These are phyloP conservation scores for Arthrobotrys sinensis DNA, from an alignment of 2,329 filamentous ascomycete species.

Conservation along the genomic window DNA sequence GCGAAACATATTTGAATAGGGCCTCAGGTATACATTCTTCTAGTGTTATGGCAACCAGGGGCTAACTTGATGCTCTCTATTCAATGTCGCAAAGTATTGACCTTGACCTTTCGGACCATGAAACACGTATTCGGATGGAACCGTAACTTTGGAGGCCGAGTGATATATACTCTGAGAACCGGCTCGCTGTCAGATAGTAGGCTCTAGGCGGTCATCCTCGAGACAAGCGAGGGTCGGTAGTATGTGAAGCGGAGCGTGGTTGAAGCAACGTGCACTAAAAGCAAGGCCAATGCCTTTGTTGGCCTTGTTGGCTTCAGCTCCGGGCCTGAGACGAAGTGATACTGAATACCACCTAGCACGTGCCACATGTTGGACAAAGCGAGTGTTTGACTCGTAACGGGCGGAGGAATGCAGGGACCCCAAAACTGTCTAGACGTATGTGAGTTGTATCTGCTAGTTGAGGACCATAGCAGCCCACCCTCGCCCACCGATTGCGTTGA, in stretches of 20 bases:
- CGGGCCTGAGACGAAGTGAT: constrained; percentile 5
- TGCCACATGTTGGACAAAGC: constrained; percentile 55
- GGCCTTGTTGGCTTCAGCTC: constrained; percentile 7
- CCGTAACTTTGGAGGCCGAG: not conserved
- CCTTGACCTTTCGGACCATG: constrained; percentile 21
- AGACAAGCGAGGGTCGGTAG: not conserved
- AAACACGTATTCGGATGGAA: constrained; percentile 16
- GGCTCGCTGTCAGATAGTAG: too few species aligned
- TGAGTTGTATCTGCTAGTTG: not conserved
- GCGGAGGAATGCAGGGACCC: not conserved
- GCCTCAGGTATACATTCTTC: constrained; percentile 31
- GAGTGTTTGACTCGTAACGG: not conserved
- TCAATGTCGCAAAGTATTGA: constrained; percentile 21
- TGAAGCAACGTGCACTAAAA: not conserved
- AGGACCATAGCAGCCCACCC: not conserved
- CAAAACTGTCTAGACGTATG: too few species aligned
- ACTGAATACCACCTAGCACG: constrained; percentile 10
- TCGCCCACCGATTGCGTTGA: not conserved
- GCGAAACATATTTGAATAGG: constrained; percentile 29
- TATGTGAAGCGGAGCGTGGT: not conserved
- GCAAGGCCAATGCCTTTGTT: constrained; percentile 36
- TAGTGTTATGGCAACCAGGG: constrained; percentile 48
- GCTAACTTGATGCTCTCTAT: not conserved
- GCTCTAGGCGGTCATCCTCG: not conserved
- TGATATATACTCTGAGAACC: not conserved